Base-by-base conservation (phyloP, 352 stramenopile species). In the Globisporangium heterothallicum region DNA sequence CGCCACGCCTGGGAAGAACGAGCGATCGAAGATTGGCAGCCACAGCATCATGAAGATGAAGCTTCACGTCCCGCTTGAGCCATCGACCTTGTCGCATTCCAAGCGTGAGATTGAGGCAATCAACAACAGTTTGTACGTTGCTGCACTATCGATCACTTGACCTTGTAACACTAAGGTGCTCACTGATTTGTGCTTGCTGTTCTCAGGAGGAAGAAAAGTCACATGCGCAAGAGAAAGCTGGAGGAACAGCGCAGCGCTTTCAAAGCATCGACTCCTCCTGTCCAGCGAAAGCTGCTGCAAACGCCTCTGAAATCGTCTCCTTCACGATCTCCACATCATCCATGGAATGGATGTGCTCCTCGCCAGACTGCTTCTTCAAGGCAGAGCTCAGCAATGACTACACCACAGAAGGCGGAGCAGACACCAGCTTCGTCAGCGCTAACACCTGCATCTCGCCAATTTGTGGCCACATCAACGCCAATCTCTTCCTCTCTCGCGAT, bases 31-130 rank as follows among this genome's bases (percentile, higher is more conserved):
- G 49, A 49, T 91, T 18, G 64, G 65, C 6, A 67, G 53, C 34
- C 70, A 79, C 26, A 84, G 71, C 42, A 70, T 88, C 34, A 92
- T 86, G 70, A 85, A 79, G 42, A 77, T 88, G 66, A 86, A 80
- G 49, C 73, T 94, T n/a, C 73, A 87, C 47, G 71, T 77, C 7
- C 65, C 71, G 9, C 81, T 81, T 30, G 76, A 77, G 34, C 21
- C 66, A 0, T 75, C 66, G n/a, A 53, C 63, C 24, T 49, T 63
- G 12, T 71, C 64, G 30, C 67, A 85, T 30, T 67, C 72, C 2
- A 82, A 83, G 35, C 74, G 75, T 18, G 72, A 89, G 26, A 84
- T 92, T 13, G 72, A 87, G 35, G 73, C 78, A 2, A 94, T 94
- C 59, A 94, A 94, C 60, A 86, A 91, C 54, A 88, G 71, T 30